Percentiles rank a stretch among this genome's conserved stretches.
phyloP scores from a whole-genome alignment of 2,329 filamentous ascomycete genomes.

The Paecilomyces niveus region DNA sequence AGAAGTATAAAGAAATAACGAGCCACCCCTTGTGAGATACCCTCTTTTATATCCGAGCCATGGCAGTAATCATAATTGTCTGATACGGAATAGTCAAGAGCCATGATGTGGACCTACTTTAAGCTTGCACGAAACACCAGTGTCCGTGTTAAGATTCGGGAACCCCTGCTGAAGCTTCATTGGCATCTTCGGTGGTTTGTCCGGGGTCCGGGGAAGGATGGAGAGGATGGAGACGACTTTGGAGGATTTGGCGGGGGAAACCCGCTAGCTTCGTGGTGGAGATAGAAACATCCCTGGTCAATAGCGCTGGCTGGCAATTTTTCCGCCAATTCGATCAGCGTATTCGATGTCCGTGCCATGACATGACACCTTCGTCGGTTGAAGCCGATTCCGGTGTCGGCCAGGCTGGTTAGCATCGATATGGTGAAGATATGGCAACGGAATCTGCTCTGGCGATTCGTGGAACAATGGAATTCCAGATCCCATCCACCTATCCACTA shows the following conservation, averaged over 20 bases:
- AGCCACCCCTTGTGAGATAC: neutral
- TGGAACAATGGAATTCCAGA: neutral
- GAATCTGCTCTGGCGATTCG: neutral
- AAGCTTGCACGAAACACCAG: neutral
- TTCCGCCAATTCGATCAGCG: neutral
- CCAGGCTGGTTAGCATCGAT: neutral
- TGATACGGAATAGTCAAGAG: neutral
- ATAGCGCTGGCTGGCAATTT: neutral
- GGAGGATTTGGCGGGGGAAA: neutral
- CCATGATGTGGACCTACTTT: neutral
- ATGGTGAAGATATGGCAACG: neutral
- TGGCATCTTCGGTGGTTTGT: neutral
- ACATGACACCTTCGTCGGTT: neutral
- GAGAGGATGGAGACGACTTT: neutral
- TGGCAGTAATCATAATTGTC: neutral
- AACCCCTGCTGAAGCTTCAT: neutral
- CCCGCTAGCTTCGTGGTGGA: neutral
- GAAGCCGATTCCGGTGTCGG: neutral
- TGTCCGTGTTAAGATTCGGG: neutral
- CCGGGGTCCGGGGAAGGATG: neutral
- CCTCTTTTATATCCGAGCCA: neutral
- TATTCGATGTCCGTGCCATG: neutral
- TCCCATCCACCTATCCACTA: neutral
- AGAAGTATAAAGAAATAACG: neutral
- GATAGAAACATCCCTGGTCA: neutral